Percentiles rank a stretch among this genome's conserved stretches.
Evolutionary conservation across 2,329 filamentous ascomycete species (phyloP).

Genomic region (Colletotrichum lentis): DNA sequence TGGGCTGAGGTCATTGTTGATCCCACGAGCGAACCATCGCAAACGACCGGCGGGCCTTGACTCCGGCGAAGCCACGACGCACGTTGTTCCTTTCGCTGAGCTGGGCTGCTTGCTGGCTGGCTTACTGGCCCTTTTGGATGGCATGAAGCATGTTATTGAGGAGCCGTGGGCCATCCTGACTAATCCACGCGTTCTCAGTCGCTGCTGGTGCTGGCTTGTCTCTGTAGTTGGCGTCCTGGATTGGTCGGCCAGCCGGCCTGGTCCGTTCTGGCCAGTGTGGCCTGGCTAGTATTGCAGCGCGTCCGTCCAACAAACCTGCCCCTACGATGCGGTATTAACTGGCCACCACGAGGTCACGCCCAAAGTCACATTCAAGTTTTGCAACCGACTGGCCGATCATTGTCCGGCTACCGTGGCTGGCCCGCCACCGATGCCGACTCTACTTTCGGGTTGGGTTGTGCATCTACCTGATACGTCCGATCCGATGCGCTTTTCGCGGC

Average conservation of each 20-base stretch:
- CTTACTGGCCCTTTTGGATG: not conserved
- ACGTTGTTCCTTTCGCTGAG: constrained; percentile 12
- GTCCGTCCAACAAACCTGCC: constrained; percentile 10
- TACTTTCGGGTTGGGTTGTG: constrained; percentile 29
- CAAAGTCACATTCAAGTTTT: constrained; percentile 21
- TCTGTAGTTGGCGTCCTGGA: constrained; percentile 16
- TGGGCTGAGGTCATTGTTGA: constrained; percentile 15
- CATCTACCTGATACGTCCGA: constrained; percentile 34
- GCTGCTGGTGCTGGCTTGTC: constrained; percentile 14
- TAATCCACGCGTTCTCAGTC: constrained; percentile 29
- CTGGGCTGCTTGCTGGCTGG: constrained; percentile 2
- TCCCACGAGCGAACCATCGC: not conserved
- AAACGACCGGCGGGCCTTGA: constrained; percentile 10
- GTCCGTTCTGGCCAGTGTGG: not conserved
- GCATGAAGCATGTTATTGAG: constrained; percentile 28
- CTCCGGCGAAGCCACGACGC: not conserved
- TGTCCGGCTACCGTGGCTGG: constrained; percentile 24
- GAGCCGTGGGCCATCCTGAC: constrained; percentile 26
- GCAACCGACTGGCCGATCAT: constrained; percentile 21
- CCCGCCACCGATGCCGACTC: constrained; percentile 14
- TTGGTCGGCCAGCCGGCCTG: constrained; percentile 14
- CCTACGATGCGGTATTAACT: constrained; percentile 31
- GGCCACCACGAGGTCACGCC: constrained; percentile 10
- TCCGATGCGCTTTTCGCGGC: constrained; percentile 11
- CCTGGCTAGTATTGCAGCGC: not conserved